Conservation (phyloP, 169 alveolate genomes). For the Cryptosporidium sp. region DNA sequence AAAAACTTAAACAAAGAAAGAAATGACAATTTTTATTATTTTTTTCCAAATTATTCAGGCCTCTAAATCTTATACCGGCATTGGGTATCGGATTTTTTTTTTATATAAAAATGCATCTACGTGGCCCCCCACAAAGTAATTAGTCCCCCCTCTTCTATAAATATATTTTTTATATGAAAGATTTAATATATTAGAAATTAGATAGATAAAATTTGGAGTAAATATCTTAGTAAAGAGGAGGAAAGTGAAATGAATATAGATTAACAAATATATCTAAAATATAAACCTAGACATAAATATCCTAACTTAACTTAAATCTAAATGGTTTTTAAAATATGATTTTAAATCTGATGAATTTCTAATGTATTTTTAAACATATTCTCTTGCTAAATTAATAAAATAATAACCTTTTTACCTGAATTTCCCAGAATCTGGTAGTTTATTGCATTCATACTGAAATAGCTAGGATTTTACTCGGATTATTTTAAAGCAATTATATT, state of each 20-base stretch:
- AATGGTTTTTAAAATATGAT: too few relatives aligned
- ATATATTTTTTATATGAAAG: too few relatives aligned
- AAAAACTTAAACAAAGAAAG: not conserved
- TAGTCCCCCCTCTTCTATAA: not conserved
- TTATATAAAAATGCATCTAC: not conserved
- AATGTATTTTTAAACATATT: not conserved
- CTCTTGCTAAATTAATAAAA: not conserved
- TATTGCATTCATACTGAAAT: too few relatives aligned
- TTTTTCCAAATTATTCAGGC: not conserved
- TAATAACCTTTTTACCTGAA: not conserved
- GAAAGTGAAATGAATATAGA: not conserved
- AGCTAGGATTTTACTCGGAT: not conserved
- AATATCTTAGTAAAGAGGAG: not conserved
- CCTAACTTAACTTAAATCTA: not conserved
- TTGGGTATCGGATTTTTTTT: conserved; percentile 1
- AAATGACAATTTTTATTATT: not conserved
- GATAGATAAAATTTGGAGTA: too few relatives aligned
- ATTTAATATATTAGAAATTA: too few relatives aligned
- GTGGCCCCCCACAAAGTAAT: not conserved
- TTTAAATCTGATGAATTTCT: not conserved
- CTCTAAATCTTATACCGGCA: conserved; percentile 14
- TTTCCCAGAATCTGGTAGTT: not conserved
- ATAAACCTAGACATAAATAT: not conserved
- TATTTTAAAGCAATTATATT: not conserved
- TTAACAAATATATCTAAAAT: not conserved